Evolutionary conservation across 768 basidiomycete genomes (phyloP).

Genomic region (Leccinum subtestaceum): DNA sequence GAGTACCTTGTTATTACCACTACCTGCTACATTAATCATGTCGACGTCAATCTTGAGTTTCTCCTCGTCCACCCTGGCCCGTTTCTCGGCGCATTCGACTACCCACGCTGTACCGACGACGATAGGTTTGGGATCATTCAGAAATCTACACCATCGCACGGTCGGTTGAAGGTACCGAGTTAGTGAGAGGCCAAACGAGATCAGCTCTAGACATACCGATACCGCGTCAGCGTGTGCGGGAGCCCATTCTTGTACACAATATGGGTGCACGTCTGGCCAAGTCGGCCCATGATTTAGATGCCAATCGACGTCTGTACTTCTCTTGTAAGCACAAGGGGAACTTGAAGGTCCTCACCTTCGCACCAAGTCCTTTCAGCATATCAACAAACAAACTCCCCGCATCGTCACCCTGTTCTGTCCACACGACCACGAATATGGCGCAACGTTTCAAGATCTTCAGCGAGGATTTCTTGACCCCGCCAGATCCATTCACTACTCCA

Average conservation of each 20-base stretch:
- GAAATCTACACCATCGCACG: conserved; percentile 38
- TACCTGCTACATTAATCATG: conserved; percentile 44
- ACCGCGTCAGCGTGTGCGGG: conserved; percentile 68
- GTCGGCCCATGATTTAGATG: conserved; percentile 57
- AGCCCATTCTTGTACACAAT: conserved; percentile 84
- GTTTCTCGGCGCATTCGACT: conserved; percentile 78
- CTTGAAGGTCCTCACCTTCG: conserved; percentile 63
- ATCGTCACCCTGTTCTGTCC: conserved; percentile 71
- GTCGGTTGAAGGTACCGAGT: neutral
- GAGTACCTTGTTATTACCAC: conserved; percentile 60
- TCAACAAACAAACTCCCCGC: conserved; percentile 79
- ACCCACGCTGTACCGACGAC: conserved; percentile 90
- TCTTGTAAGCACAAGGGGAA: neutral
- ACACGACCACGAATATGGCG: conserved; percentile 81
- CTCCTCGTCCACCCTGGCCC: conserved; percentile 58
- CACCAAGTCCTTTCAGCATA: conserved; percentile 77
- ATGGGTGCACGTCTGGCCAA: conserved; percentile 71
- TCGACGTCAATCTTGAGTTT: conserved; percentile 66
- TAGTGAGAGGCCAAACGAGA: neutral
- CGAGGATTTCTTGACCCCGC: conserved; percentile 29
- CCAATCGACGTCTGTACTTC: neutral
- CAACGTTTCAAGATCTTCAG: conserved; percentile 68
- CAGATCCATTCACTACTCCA: conserved; percentile 19
- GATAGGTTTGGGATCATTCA: conserved; percentile 65
- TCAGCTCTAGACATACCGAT: conserved; percentile 46